Percentiles rank a stretch among this genome's conserved stretches.
Conservation (phyloP, 805 yeast species). For the Ogataea kodamae region DNA sequence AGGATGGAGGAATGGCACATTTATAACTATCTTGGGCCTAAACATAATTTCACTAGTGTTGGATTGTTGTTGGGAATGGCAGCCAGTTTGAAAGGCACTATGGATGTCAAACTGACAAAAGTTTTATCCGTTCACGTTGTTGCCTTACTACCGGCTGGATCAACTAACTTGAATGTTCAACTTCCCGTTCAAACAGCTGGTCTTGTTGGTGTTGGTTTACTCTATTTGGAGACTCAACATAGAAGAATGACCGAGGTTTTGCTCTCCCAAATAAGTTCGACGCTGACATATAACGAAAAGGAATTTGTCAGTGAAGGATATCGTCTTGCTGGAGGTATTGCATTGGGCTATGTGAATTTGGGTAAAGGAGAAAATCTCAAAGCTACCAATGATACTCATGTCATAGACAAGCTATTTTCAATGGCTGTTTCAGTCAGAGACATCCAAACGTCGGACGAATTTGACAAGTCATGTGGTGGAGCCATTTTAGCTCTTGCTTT, state of each 20-base stretch:
- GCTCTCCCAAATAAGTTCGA: conserved; percentile 61
- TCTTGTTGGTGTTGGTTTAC: conserved; percentile 79
- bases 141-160: conserved; percentile 86
- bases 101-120: conserved; percentile 84
- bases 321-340: conserved; percentile 81
- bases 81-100: conserved; percentile 77
- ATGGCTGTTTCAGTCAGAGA: conserved; percentile 61
- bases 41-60: conserved; percentile 77
- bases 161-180: conserved; percentile 83
- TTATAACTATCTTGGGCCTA: conserved; percentile 87
- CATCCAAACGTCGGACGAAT: conserved; percentile 53
- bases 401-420: conserved; percentile 56
- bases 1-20: conserved; percentile 94
- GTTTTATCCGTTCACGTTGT: conserved; percentile 91
- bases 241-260: conserved; percentile 82
- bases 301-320: conserved; percentile 72
- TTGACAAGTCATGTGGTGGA: conserved; percentile 67
- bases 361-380: conserved; percentile 67
- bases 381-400: conserved; percentile 50
- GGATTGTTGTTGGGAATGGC: conserved; percentile 91
- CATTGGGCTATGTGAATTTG: conserved; percentile 78
- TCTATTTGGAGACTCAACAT: conserved; percentile 75
- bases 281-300: conserved; percentile 51
- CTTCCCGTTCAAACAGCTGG: conserved; percentile 88
- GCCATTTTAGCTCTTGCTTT: conserved; percentile 73